These are phyloP conservation scores for Malus orientalis DNA, from an alignment of 306 rosid species.

Conservation along the genomic window DNA sequence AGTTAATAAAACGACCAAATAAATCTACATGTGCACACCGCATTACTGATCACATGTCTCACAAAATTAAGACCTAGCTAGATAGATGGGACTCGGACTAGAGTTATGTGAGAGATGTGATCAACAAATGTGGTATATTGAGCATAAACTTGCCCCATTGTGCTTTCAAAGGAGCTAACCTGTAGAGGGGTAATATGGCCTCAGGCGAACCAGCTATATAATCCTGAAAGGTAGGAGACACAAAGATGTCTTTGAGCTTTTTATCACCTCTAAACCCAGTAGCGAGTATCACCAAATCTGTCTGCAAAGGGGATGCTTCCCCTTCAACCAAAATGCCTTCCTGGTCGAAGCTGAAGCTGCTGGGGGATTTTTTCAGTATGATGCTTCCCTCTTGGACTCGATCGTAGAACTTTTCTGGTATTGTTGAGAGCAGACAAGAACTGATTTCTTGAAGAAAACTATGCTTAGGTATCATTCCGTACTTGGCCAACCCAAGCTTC, in stretches of 20 bases:
- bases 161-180: constrained; percentile 21
- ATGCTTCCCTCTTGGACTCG: constrained; percentile 60
- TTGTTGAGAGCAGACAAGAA: constrained; percentile 28
- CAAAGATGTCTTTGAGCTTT: constrained; percentile 50
- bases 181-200: constrained; percentile 42
- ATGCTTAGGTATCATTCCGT: constrained; percentile 63
- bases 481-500: constrained; percentile 39
- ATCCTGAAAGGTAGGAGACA: constrained; percentile 41
- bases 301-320: constrained; percentile 18
- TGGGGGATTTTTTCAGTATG: constrained; percentile 34
- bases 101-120: background rate
- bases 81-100: too few relatives aligned
- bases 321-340: constrained; percentile 47
- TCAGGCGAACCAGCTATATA: constrained; percentile 27
- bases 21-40: background rate
- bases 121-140: background rate
- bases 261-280: constrained; percentile 56
- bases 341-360: constrained; percentile 38
- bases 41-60: background rate
- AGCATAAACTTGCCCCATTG: background rate
- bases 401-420: constrained; percentile 52
- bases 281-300: constrained; percentile 57
- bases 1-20: background rate
- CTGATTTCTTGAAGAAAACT: constrained; percentile 40
- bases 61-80: background rate